Base-by-base conservation (phyloP, 352 stramenopile genomes). In the Phytophthora aleatoria region DNA sequence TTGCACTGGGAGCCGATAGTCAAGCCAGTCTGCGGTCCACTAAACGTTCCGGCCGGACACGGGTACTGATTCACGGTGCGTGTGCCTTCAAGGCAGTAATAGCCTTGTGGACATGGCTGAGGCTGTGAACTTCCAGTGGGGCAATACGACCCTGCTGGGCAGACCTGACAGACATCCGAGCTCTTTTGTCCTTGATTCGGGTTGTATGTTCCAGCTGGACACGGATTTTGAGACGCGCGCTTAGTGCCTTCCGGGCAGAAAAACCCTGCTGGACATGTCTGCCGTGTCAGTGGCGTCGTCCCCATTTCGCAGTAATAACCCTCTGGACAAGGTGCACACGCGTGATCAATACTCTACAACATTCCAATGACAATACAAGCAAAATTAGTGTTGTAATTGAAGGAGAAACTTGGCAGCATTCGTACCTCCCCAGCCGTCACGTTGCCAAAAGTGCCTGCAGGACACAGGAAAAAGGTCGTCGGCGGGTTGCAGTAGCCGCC, bases 401-500 rank as follows among this genome's bases (percentile, higher is more conserved):
- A 9, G 9, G 5, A 50, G 12, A 26, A 8, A 54, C 5, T n/a
- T 31, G 16, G 9, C 30, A 28, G n/a, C 24, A 2, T 15, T 36
- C 67, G 12, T 70, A 92, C 85, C 75, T 92, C 70, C 45, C 87
- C 86, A 20, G 83, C 87, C 10, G 83, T 94, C 10, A 85, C 74
- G 44, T 95, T 96, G 15, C 91, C 91, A 52, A 87, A 95, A 0
- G 89, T 97, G 4, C 92, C 92, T 35, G 82, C 74, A 2, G 92
- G 92, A 62, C 92, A 98, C 45, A 85, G 61, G 54, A 93, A 94
- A 45, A 94, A 93, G 0, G 79, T 95, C 6, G 77, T 91, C 1
- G 91, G 57, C 16, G 90, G 89, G 56, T 95, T 96, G 63, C 90
- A 97, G 48, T 96, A 97, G 6, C 86, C 88, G 2, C 91, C 91